phyloP scores from a whole-genome alignment of 805 yeast species.

The Priceomyces carsonii region DNA sequence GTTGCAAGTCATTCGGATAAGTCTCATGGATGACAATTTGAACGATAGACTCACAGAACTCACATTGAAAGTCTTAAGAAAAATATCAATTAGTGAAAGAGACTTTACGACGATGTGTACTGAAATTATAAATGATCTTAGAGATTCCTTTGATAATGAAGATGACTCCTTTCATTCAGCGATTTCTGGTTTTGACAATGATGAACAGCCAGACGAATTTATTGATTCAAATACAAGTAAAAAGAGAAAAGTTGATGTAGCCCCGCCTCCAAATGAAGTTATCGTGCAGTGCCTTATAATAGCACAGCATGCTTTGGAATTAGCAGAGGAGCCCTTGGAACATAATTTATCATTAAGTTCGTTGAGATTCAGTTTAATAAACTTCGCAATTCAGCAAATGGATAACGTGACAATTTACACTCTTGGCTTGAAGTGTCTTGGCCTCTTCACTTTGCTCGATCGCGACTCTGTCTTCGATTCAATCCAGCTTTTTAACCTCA shows the following conservation, averaged over 20 bases:
- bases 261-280: conserved; percentile 45
- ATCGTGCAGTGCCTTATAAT: conserved; percentile 65
- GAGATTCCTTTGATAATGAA: conserved; percentile 60
- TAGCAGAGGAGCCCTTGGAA: conserved; percentile 63
- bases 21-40: conserved; percentile 58
- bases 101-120: conserved; percentile 82
- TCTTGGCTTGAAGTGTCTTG: conserved; percentile 73
- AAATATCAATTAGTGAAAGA: conserved; percentile 72
- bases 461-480: conserved; percentile 60
- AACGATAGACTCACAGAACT: conserved; percentile 54
- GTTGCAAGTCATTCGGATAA: conserved; percentile 48
- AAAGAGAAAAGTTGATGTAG: conserved; percentile 39
- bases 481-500: conserved; percentile 64
- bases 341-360: conserved; percentile 68
- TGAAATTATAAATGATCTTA: conserved; percentile 84
- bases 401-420: conserved; percentile 58
- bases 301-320: conserved; percentile 67
- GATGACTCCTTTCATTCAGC: conserved; percentile 54
- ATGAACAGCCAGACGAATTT: conserved; percentile 23
- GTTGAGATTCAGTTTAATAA: conserved; percentile 71
- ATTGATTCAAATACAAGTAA: conserved; percentile 29
- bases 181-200: conserved; percentile 33
- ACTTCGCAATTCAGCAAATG: conserved; percentile 60
- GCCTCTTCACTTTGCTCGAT: conserved; percentile 77
- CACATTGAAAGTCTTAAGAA: conserved; percentile 65